Percentiles rank a stretch among this genome's conserved stretches.
Evolutionary conservation across 345 rosid genomes (phyloP).

Genomic region (Eucalyptus polybractea): DNA sequence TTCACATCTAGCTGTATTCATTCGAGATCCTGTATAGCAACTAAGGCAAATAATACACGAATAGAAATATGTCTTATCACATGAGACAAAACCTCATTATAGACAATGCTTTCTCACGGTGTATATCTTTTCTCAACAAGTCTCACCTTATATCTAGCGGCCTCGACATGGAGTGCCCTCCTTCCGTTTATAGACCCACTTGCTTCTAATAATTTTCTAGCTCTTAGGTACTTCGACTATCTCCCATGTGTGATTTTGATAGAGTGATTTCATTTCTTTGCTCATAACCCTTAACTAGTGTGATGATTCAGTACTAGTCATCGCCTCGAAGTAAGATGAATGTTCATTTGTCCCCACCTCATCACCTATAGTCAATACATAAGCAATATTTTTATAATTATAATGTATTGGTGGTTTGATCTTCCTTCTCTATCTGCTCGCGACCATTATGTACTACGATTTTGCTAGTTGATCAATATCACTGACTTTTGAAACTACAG

Average conservation of each 20-base stretch:
- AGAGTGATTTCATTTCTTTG: no score
- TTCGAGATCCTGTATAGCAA: not conserved
- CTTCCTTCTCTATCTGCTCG: rapidly evolving
- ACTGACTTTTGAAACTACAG: rapidly evolving
- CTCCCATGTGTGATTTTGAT: not conserved
- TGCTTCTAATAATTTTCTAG: not conserved
- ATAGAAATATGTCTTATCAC: not conserved
- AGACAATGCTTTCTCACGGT: no score
- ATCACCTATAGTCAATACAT: no score
- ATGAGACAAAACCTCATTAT: not conserved
- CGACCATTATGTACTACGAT: not conserved
- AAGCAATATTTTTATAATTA: no score
- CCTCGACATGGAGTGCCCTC: not conserved
- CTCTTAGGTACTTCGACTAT: not conserved
- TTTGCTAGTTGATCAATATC: not conserved
- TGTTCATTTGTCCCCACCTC: not conserved
- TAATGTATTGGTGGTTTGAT: not conserved
- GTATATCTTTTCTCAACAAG: no score
- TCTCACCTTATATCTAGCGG: not conserved
- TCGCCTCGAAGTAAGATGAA: not conserved
- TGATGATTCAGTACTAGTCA: not conserved
- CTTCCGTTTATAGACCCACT: not conserved
- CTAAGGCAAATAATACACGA: not conserved
- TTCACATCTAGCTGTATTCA: not conserved
- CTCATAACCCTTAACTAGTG: not conserved